phyloP scores from a whole-genome alignment of 2,329 filamentous ascomycete genomes.

The Phyllachora maydis region DNA sequence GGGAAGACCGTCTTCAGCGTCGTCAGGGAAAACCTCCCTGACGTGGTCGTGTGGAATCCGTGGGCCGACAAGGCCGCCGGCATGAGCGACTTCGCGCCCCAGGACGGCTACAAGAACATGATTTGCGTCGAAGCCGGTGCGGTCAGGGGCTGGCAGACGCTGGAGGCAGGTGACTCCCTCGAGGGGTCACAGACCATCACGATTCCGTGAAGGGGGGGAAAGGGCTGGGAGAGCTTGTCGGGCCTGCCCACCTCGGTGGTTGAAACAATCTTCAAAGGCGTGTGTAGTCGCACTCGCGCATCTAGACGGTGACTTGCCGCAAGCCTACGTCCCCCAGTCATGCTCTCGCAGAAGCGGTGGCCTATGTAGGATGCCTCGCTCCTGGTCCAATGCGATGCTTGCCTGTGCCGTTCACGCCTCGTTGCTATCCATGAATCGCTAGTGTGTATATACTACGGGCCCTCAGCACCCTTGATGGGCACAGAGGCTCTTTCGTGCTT shows the following conservation, averaged over 20 bases:
- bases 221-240: conserved; percentile 1
- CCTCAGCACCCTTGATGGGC: no score
- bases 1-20: conserved; percentile 50
- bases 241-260: no score
- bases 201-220: conserved; percentile 7
- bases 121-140: conserved; percentile 82
- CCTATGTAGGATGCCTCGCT: no score
- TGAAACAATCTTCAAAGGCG: no score
- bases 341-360: no score
- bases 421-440: no score
- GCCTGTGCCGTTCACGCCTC: no score
- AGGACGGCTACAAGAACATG: conserved; percentile 84
- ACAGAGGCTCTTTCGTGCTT: conserved; percentile 20
- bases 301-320: no score
- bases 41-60: conserved; percentile 94
- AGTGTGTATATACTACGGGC: no score
- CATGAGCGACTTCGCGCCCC: conserved; percentile 75
- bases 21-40: conserved; percentile 63
- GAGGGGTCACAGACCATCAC: conserved; percentile 38
- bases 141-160: conserved; percentile 61
- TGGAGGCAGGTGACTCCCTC: conserved; percentile 58
- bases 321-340: no score
- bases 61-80: conserved; percentile 69
- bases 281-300: no score
- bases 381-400: no score